Base-by-base conservation (phyloP, 345 rosid species). In the Camelina sativa region DNA sequence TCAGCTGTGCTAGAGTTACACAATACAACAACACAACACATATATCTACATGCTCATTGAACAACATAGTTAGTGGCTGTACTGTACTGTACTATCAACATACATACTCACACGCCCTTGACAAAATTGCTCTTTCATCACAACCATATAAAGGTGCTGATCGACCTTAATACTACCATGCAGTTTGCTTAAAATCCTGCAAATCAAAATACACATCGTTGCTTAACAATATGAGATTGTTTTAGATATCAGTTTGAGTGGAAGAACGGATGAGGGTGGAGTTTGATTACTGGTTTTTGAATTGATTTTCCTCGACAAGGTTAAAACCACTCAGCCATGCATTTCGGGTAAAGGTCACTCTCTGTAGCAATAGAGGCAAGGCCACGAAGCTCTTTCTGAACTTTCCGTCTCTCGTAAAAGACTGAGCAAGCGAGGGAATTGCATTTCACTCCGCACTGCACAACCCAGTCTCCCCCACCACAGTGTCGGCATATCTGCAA, bases 401-500 rank as follows among this genome's bases (percentile, higher is more conserved):
- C 96, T 80, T 90, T 94, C 52, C 85, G 80, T 69, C 99, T 86
- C 85, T 91, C 97, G 9, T 84, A 94, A 79, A 94, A 90, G 20
- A 94, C 97, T 0, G 96, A 83, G 80, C 99, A 94, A 9, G 97
- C 96, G 0, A 92, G 95, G 0, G 97, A 91, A 32, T 76, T 84
- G 82, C 99, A 94, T 74, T 90, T 94, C 65, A 94, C 86, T 62
- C 98, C 99, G 8, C 83, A 79, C 56, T 91, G 91, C 80, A 91
- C 71, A 38, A 93, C 65, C 98, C 98, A 93, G 79, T 91, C 97
- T 25, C 96, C 98, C 3, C 98, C 98, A 56, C 98, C 97, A 82
- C 98, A 93, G 10, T 93, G 91, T 62, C 90, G 75, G 72, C 98
- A 93, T 73, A 93, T 88, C 98, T 91, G 83, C 88, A 86, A n/a